Conservation (phyloP, 1,284 basidiomycete species). For the Meira nashicola region DNA sequence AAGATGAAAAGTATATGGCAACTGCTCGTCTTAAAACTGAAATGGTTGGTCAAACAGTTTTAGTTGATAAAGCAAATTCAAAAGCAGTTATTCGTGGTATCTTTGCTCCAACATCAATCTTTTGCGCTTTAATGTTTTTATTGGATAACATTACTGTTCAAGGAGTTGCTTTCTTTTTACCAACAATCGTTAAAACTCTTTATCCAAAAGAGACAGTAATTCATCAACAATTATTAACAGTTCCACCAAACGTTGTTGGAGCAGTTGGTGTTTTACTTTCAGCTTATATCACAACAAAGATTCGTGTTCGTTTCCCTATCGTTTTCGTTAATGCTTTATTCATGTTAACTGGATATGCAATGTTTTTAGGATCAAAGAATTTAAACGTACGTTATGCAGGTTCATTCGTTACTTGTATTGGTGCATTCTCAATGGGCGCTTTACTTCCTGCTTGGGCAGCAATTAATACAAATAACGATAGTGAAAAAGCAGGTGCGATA, state of each 20-base stretch:
- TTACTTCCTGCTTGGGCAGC: conserved; percentile 29
- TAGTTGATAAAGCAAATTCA: conserved; percentile 28
- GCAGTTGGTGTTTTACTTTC: conserved; percentile 36
- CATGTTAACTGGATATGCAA: conserved; percentile 49
- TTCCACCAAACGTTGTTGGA: conserved; percentile 51
- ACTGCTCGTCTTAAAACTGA: conserved; percentile 26
- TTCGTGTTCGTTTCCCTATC: conserved; percentile 39
- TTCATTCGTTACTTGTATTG: conserved; percentile 43
- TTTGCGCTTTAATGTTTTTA: conserved; percentile 50
- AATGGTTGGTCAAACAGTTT: conserved; percentile 23
- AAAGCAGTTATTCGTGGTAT: conserved; percentile 30
- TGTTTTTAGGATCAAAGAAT: conserved; percentile 37
- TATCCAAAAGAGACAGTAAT: conserved; percentile 51
- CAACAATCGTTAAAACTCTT: conserved; percentile 51
- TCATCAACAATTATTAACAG: conserved; percentile 51
- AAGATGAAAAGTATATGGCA: conserved; percentile 48
- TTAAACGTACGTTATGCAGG: conserved; percentile 40
- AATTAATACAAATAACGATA: conserved; percentile 48
- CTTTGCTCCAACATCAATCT: conserved; percentile 26
- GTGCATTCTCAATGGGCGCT: conserved; percentile 48
- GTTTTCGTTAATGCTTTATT: conserved; percentile 37
- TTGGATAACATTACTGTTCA: conserved; percentile 54
- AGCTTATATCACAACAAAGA: conserved; percentile 48
- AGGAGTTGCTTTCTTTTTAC: conserved; percentile 50
- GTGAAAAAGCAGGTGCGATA: conserved; percentile 40